A percentile compares a stretch with the other conserved stretches of the same genome.
Conservation (phyloP, 1,139 yeast species). For the Suhomyces chickasaworum region DNA sequence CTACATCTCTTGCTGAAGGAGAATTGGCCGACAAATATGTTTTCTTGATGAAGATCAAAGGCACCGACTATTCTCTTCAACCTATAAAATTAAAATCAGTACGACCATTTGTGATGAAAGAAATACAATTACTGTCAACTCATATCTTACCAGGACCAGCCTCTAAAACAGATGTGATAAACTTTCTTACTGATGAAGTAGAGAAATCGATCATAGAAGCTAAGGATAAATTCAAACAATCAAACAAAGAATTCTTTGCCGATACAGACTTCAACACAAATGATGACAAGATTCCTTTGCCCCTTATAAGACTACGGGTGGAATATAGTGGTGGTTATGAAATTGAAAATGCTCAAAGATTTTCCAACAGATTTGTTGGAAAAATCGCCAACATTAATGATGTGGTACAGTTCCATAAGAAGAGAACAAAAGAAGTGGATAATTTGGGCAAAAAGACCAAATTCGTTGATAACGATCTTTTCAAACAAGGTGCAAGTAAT, state of each 20-base stretch:
- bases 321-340: constrained; percentile 91
- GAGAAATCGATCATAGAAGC: constrained; percentile 69
- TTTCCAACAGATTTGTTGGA: constrained; percentile 89
- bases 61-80: constrained; percentile 60
- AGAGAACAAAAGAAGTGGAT: constrained; percentile 25
- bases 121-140: constrained; percentile 53
- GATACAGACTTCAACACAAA: constrained; percentile 20
- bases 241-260: constrained; percentile 32
- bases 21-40: constrained; percentile 78
- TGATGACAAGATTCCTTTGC: constrained; percentile 53
- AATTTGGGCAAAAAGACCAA: constrained; percentile 21
- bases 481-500: constrained; percentile 23
- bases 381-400: constrained; percentile 88
- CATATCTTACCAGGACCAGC: constrained; percentile 66
- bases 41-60: constrained; percentile 66
- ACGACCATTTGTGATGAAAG: constrained; percentile 79
- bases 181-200: constrained; percentile 62
- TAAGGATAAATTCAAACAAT: constrained; percentile 46
- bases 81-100: constrained; percentile 71
- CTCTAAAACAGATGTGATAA: constrained; percentile 60
- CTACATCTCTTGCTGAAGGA: constrained; percentile 85
- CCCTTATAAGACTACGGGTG: constrained; percentile 77
- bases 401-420: constrained; percentile 71
- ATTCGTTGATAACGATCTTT: constrained; percentile 26
- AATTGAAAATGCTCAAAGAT: constrained; percentile 86